Percentiles rank a stretch among this genome's conserved stretches.
These are phyloP conservation scores for Starmera pachycereana DNA, from an alignment of 805 yeast species.

Conservation along the genomic window DNA sequence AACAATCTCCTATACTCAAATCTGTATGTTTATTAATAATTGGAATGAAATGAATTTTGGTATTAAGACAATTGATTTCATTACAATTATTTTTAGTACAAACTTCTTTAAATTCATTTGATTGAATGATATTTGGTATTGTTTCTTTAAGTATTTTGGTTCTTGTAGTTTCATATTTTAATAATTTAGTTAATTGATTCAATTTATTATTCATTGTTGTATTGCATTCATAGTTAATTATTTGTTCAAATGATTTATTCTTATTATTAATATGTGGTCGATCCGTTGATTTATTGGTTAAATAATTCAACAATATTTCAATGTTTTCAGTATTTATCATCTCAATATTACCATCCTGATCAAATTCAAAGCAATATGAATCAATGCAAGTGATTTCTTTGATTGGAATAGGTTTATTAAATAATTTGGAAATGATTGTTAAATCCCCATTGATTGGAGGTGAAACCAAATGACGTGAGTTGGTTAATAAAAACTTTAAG, in stretches of 20 bases:
- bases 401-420: constrained; percentile 1
- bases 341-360: constrained; percentile 1
- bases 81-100: background rate
- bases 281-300: background rate
- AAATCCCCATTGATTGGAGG: constrained; percentile 10
- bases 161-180: constrained; percentile 33
- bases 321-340: background rate
- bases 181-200: constrained; percentile 27
- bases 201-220: constrained; percentile 31
- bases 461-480: constrained; percentile 4
- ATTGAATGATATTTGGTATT: constrained; percentile 7
- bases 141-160: constrained; percentile 38
- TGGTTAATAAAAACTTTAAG: constrained; percentile 5
- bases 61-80: constrained; percentile 18
- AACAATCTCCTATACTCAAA: constrained; percentile 71
- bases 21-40: constrained; percentile 57
- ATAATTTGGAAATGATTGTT: constrained; percentile 7
- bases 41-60: constrained; percentile 44
- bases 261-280: background rate
- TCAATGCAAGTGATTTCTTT: background rate
- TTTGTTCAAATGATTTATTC: background rate
- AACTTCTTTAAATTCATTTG: constrained; percentile 11
- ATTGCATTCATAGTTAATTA: constrained; percentile 1
- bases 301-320: background rate
- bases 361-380: background rate